phyloP scores from a whole-genome alignment of 225 moss, liverwort and hornwort species.

The Pseudisothecium myosuroides region DNA sequence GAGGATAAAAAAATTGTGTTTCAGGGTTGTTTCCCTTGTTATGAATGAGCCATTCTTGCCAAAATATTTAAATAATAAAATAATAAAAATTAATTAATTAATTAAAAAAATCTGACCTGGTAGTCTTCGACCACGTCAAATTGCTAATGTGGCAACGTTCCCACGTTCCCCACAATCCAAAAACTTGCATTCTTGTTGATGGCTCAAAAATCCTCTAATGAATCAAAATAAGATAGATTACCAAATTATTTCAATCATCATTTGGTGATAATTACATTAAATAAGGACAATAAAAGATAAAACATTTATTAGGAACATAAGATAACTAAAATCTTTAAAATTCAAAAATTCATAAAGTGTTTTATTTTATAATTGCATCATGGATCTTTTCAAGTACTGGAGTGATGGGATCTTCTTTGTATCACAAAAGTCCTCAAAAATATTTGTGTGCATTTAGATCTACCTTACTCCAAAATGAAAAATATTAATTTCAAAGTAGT shows the following conservation, averaged over 20 bases:
- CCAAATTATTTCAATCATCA: not conserved
- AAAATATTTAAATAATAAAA: too few relatives aligned
- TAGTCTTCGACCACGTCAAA: too few relatives aligned
- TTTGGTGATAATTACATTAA: not conserved
- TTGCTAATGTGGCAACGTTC: too few relatives aligned
- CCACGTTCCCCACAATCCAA: too few relatives aligned
- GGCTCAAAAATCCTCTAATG: too few relatives aligned
- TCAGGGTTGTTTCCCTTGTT: too few relatives aligned
- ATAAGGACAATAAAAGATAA: not conserved
- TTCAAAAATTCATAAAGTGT: not conserved
- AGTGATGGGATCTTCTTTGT: not conserved
- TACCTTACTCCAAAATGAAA: not conserved
- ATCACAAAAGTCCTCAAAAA: not conserved
- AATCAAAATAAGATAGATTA: not conserved
- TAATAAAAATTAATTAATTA: too few relatives aligned
- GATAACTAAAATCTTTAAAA: not conserved
- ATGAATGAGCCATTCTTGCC: too few relatives aligned
- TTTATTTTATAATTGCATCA: not conserved
- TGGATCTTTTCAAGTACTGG: not conserved
- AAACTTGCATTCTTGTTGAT: too few relatives aligned
- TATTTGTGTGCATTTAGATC: not conserved
- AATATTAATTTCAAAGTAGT: not conserved
- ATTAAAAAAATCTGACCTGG: too few relatives aligned
- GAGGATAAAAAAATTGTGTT: too few relatives aligned
- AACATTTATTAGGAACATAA: not conserved